Percentiles rank a stretch among this genome's conserved stretches.
phyloP scores from a whole-genome alignment of 768 basidiomycete species.

The Calocybe indica region DNA sequence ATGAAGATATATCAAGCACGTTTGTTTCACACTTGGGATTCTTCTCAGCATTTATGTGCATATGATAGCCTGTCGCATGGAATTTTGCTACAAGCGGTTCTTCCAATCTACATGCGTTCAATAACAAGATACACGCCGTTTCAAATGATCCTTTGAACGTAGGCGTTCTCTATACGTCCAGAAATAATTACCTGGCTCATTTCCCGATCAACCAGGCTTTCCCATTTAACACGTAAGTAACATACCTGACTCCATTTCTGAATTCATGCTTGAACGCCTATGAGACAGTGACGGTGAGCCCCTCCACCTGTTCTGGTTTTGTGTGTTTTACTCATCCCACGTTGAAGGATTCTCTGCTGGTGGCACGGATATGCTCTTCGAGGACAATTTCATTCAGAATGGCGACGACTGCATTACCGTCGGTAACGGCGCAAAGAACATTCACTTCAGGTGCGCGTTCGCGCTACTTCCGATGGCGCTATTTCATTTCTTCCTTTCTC shows the following conservation, averaged over 20 bases:
- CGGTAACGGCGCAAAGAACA: constrained; percentile 48
- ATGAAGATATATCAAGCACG: constrained; percentile 52
- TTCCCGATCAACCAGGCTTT: constrained; percentile 30
- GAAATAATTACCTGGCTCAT: background rate
- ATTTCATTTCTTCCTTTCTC: too few relatives aligned
- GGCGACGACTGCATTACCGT: constrained; percentile 62
- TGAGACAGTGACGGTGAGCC: constrained; percentile 29
- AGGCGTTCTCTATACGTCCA: background rate
- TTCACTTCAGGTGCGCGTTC: constrained; percentile 35
- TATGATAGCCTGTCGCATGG: constrained; percentile 48
- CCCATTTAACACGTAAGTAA: constrained; percentile 55
- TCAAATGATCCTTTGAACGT: constrained; percentile 34
- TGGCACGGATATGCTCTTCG: constrained; percentile 52
- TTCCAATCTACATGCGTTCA: constrained; percentile 42
- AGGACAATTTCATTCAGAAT: constrained; percentile 51
- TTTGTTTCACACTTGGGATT: background rate
- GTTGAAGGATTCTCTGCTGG: constrained; percentile 44
- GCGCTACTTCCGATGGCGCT: too few relatives aligned
- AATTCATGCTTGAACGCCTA: background rate
- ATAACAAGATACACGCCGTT: constrained; percentile 48
- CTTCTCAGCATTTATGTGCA: background rate
- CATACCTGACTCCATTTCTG: background rate
- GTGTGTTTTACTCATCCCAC: background rate
- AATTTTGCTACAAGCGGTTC: constrained; percentile 50
- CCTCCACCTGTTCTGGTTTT: background rate